phyloP scores from a whole-genome alignment of 1,139 yeast genomes.

The Hanseniaspora sp. region DNA sequence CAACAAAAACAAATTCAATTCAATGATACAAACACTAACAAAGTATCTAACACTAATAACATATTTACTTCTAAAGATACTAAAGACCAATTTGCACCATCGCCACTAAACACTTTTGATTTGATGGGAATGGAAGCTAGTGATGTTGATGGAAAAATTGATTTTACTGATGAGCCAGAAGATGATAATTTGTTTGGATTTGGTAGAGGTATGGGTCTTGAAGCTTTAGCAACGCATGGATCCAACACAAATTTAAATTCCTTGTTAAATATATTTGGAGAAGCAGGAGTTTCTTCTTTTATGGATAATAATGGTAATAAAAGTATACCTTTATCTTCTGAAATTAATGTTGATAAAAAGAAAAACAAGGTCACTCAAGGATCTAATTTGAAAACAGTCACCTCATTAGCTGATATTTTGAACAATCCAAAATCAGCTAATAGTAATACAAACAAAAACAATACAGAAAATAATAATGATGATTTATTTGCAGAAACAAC shows the following conservation, averaged over 20 bases:
- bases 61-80: neutral
- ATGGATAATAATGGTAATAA: neutral
- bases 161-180: conserved; percentile 10
- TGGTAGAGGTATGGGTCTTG: conserved; percentile 15
- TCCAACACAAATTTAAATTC: conserved; percentile 12
- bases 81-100: neutral
- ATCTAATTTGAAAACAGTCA: neutral
- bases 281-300: conserved; percentile 7
- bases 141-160: neutral
- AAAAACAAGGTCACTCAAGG: neutral
- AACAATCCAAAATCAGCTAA: no score
- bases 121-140: neutral
- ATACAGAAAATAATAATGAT: neutral
- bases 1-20: neutral
- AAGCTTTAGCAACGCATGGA: conserved; percentile 7
- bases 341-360: neutral
- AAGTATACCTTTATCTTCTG: neutral
- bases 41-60: neutral
- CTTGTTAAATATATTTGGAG: conserved; percentile 12
- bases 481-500: conserved; percentile 1
- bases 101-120: neutral
- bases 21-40: neutral
- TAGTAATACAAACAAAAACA: neutral
- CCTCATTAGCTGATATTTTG: neutral
- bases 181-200: conserved; percentile 15